Percentiles rank a stretch among this genome's conserved stretches.
Conservation (phyloP, 345 rosid genomes). For the Acer yangbiense region DNA sequence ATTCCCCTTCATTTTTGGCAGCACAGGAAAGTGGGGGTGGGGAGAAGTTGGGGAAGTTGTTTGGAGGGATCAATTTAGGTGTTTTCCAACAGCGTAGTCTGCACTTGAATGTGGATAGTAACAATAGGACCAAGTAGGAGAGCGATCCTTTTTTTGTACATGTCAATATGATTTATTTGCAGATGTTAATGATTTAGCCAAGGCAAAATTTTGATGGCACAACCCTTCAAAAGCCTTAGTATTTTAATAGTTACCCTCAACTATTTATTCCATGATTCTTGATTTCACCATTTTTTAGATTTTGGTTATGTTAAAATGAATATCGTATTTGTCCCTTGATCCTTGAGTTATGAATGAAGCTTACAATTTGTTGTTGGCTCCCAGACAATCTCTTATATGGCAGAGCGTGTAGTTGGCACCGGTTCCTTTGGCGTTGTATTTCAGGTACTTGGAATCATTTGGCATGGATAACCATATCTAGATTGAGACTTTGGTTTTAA, state of each 20-base stretch:
- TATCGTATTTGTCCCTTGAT: background rate
- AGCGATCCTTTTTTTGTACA: background rate
- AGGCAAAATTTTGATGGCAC: background rate
- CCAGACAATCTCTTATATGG: constrained; percentile 77
- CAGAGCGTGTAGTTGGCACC: constrained; percentile 83
- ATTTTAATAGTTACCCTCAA: background rate
- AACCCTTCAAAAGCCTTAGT: background rate
- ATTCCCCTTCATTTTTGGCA: background rate
- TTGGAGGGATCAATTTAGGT: background rate
- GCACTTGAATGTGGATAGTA: background rate
- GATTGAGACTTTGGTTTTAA: background rate
- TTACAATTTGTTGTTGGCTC: constrained; percentile 23
- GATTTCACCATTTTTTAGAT: background rate
- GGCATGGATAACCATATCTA: background rate
- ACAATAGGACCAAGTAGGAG: background rate
- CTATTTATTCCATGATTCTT: background rate
- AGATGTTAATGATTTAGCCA: background rate
- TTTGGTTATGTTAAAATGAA: constrained; percentile 17
- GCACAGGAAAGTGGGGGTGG: background rate
- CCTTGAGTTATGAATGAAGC: background rate
- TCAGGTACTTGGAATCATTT: constrained; percentile 50
- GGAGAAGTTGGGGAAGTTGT: background rate
- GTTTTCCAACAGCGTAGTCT: background rate
- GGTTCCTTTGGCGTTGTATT: constrained; percentile 96
- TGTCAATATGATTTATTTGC: background rate